Base-by-base conservation (phyloP, 257 asterid species). In the Perilla frutescens region DNA sequence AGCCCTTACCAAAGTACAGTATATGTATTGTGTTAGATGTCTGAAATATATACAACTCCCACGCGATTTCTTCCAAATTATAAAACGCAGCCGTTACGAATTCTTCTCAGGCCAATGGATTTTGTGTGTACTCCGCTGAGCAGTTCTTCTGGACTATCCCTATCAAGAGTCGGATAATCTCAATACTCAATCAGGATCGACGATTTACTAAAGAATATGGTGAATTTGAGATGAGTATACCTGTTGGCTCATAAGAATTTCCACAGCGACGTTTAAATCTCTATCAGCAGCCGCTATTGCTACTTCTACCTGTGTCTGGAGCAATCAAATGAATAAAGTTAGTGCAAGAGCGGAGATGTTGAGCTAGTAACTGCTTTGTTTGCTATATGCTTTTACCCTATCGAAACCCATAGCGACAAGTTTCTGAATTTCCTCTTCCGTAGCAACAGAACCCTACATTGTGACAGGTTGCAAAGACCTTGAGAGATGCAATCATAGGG, bases 331-430 rank as follows among this genome's bases (percentile, higher is more conserved):
- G 48, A 32, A 54, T 13, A 29, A 58, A 57, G 5, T 49, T 5
- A 65, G 29, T 10, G 48, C 36, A 37, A 49, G 7, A 51, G 20
- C 36, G 34, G 57, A 32, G 39, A 75, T 65, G 43, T 26, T 44
- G 34, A 67, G 61, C 40, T 37, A 34, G 45, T 7, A 44, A 20
- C 13, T 53, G 64, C 14, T 69, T 51, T 43, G 48, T 13, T 3
- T 34, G 14, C 41, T 53, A 41, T 45, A 48, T 68, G 26, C 26
- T 26, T 71, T 73, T 86, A 93, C 98, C 96, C 80, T 88, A 68
- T 95, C 99, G 70, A 95, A 95, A 49, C 99, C 99, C 99, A 95
- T 95, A 9, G 96, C 92, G 4, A 95, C 88, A 53, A 95, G 97
- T 81, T 92, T 88, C 76, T 90, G 89, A 62, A 92, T 76, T 70